Evolutionary conservation across 352 stramenopile genomes (phyloP), one percentile per base, ranked within the genome.

Genomic region (Phytophthora meadii): DNA sequence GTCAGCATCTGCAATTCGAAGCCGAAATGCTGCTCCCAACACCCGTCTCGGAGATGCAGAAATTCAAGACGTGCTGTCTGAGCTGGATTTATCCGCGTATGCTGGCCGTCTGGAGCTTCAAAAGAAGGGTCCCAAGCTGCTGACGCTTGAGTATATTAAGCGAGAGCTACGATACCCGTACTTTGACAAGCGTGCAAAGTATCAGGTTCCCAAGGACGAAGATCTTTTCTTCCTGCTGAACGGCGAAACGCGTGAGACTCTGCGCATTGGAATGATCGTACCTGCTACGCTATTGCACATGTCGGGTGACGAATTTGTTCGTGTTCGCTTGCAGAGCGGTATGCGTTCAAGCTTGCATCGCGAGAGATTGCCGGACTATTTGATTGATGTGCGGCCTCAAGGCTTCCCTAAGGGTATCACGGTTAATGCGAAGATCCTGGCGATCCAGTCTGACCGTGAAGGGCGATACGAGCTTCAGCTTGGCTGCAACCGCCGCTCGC

Each of bases 61-160:
- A 40, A 96, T 96, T 51, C 87, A 95, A 57, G 89, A 97, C 68
- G 81, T 89, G 8, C 69, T 97, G 7, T 93, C 89, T 0, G 89
- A 97, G 55, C 72, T 97, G 8, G 89, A 97, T 61, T 50, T 97
- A n/a, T 88, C 82, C 34, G 89, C 89, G 11, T 97, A 97, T 27
- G 89, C 89, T 34, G 85, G 81, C 19, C 86, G 87, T 10, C 64
- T 97, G n/a, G 89, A 97, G 66, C 66, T 93, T 24, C 89, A 97
- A 64, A 93, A 97, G 70, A 97, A 97, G 72, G 89, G 87, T 0
- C 89, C 87, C 0, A 97, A 97, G 62, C 53, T 95, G 19, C 61
- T 93, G 12, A 97, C 89, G 11, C 76, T 97, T 11, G 87, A 95
- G 60, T 93, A 90, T 56, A 97, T 97, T 42, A 97, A 97, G 68